phyloP scores from a whole-genome alignment of 2,329 filamentous ascomycete genomes.

The Ophiostoma montium region DNA sequence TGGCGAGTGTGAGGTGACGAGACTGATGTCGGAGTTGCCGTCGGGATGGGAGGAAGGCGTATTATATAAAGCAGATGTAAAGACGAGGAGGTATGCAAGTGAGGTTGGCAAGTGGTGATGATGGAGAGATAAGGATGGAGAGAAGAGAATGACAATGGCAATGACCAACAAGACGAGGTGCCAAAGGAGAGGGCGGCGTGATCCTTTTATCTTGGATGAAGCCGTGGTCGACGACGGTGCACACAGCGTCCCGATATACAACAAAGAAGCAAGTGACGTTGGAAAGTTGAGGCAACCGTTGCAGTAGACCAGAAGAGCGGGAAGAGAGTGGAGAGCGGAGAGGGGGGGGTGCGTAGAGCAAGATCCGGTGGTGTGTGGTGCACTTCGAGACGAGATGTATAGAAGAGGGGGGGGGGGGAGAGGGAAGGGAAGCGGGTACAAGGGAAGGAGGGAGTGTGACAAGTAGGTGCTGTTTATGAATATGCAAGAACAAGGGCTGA shows the following conservation, averaged over 20 bases:
- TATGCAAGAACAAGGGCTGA: neutral
- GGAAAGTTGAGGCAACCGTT: constrained; percentile 3
- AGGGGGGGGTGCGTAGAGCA: constrained; percentile 2
- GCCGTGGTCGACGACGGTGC: neutral
- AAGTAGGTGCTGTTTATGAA: neutral
- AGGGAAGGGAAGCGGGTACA: neutral
- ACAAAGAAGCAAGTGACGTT: neutral
- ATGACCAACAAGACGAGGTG: constrained; percentile 8
- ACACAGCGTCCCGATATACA: neutral
- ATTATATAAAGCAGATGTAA: neutral
- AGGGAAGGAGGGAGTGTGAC: neutral
- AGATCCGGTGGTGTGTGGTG: neutral
- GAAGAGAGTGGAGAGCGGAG: neutral
- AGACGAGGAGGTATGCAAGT: neutral
- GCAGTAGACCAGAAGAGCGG: neutral
- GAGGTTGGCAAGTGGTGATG: neutral
- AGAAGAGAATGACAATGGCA: neutral
- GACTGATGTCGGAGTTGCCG: too few relatives aligned
- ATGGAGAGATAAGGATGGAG: neutral
- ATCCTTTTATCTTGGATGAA: constrained; percentile 8
- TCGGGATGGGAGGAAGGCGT: too few relatives aligned
- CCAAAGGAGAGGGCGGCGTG: constrained; percentile 9
- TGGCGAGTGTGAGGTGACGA: neutral
- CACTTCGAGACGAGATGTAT: neutral
- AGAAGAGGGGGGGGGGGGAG: neutral